phyloP scores from a whole-genome alignment of 1,284 basidiomycete genomes.

The Puccinia polysora region DNA sequence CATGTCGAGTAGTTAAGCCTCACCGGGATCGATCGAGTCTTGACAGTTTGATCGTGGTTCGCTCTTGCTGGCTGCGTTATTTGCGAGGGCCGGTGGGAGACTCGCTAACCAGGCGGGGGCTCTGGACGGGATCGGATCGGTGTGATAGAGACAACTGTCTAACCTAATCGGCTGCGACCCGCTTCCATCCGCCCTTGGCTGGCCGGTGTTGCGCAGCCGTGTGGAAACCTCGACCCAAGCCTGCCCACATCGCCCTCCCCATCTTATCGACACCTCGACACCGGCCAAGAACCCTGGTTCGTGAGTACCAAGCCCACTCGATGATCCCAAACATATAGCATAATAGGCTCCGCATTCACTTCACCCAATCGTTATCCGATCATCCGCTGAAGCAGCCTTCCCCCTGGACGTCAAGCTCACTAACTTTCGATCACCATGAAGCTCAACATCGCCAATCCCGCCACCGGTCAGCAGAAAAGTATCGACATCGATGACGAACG shows the following conservation, averaged over 20 bases:
- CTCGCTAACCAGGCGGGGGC: background rate
- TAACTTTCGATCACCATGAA: constrained; percentile 64
- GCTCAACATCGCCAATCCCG: constrained; percentile 87
- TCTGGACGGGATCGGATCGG: background rate
- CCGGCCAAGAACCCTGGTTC: background rate
- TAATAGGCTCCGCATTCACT: background rate
- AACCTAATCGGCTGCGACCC: constrained; percentile 30
- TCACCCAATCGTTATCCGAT: constrained; percentile 26
- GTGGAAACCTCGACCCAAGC: background rate
- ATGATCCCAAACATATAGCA: constrained; percentile 10
- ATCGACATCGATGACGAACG: constrained; percentile 48
- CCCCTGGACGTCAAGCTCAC: constrained; percentile 47
- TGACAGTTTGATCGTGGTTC: background rate
- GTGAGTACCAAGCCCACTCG: too few species aligned
- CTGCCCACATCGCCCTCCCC: background rate
- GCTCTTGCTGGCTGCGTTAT: background rate
- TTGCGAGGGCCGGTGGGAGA: background rate
- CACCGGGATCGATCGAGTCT: constrained; percentile 35
- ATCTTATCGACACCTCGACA: constrained; percentile 4
- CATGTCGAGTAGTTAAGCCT: constrained; percentile 27
- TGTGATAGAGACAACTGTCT: constrained; percentile 29
- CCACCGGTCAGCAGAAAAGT: constrained; percentile 90
- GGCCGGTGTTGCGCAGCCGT: constrained; percentile 14
- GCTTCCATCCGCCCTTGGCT: background rate
- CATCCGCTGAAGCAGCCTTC: constrained; percentile 32